Conservation (phyloP, 352 stramenopile genomes). For the Peronospora destructor region DNA sequence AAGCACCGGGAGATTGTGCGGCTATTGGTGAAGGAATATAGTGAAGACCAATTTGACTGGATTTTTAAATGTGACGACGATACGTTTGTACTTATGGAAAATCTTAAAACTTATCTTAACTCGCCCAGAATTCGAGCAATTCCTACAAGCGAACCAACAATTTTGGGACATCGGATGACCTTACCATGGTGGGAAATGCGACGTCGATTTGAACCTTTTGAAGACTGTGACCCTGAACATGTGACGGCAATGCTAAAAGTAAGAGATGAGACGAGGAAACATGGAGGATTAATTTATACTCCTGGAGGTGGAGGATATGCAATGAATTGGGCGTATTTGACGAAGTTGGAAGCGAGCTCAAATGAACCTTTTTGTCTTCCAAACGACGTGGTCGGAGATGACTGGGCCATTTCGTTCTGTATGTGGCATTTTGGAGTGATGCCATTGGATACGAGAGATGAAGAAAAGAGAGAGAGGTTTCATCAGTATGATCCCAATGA, state of each 20-base stretch:
- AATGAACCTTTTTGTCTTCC: slow-evolving; percentile 70
- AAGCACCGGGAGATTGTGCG: slow-evolving; percentile 80
- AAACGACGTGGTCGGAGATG: slow-evolving; percentile 63
- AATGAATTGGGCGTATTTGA: slow-evolving; percentile 81
- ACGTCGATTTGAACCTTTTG: slow-evolving; percentile 56
- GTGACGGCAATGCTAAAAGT: slow-evolving; percentile 45
- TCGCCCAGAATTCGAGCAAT: slow-evolving; percentile 39
- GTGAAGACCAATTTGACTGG: slow-evolving; percentile 68
- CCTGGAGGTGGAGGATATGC: slow-evolving; percentile 73
- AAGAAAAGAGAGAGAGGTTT: slow-evolving; percentile 63
- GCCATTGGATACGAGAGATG: slow-evolving; percentile 71
- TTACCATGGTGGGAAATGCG: slow-evolving; percentile 84
- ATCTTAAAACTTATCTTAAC: slow-evolving; percentile 67
- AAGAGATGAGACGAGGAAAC: slow-evolving; percentile 34
- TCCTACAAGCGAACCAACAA: slow-evolving; percentile 29
- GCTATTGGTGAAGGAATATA: slow-evolving; percentile 57
- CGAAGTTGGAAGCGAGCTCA: slow-evolving; percentile 58
- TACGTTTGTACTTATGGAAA: slow-evolving; percentile 82
- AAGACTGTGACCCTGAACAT: slow-evolving; percentile 54
- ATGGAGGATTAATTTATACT: slow-evolving; percentile 78
- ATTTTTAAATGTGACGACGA: slow-evolving; percentile 87
- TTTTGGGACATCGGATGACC: slow-evolving; percentile 84
- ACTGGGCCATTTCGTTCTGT: slow-evolving; percentile 86
- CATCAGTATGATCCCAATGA: slow-evolving; percentile 79
- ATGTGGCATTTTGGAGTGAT: slow-evolving; percentile 65